phyloP scores from a whole-genome alignment of 495 filamentous ascomycete genomes.

The Podospora pseudocomata region DNA sequence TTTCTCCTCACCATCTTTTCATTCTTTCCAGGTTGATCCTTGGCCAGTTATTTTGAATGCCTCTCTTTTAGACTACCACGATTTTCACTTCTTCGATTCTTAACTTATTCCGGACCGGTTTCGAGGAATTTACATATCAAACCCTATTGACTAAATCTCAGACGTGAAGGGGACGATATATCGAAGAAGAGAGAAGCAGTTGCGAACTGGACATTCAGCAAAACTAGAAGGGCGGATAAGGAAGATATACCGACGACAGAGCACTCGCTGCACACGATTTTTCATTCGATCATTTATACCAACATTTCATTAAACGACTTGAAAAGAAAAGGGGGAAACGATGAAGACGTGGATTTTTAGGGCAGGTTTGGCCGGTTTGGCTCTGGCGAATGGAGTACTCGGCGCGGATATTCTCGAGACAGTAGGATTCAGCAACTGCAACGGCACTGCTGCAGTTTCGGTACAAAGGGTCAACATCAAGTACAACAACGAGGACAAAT shows the following conservation, averaged over 20 bases:
- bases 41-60: slow-evolving; percentile 29
- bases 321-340: not conserved
- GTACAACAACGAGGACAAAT: slow-evolving; percentile 69
- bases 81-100: slow-evolving; percentile 28
- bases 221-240: not conserved
- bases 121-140: slow-evolving; percentile 21
- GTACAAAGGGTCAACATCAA: slow-evolving; percentile 72
- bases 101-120: slow-evolving; percentile 25
- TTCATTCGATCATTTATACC: not conserved
- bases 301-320: not conserved
- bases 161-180: not conserved
- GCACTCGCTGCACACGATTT: not conserved
- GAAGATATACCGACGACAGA: not conserved
- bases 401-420: slow-evolving; percentile 75
- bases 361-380: slow-evolving; percentile 36
- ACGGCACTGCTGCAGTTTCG: slow-evolving; percentile 59
- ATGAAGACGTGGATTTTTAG: slow-evolving; percentile 30
- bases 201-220: not conserved
- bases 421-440: slow-evolving; percentile 72
- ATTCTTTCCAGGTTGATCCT: slow-evolving; percentile 54
- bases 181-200: not conserved
- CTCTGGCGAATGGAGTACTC: slow-evolving; percentile 37
- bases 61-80: slow-evolving; percentile 24
- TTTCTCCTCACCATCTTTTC: slow-evolving; percentile 35
- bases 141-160: not conserved